A percentile compares a stretch with the other conserved stretches of the same genome.
These are phyloP conservation scores for Aspergillus persii DNA, from an alignment of 2,329 filamentous ascomycete species.

Conservation along the genomic window DNA sequence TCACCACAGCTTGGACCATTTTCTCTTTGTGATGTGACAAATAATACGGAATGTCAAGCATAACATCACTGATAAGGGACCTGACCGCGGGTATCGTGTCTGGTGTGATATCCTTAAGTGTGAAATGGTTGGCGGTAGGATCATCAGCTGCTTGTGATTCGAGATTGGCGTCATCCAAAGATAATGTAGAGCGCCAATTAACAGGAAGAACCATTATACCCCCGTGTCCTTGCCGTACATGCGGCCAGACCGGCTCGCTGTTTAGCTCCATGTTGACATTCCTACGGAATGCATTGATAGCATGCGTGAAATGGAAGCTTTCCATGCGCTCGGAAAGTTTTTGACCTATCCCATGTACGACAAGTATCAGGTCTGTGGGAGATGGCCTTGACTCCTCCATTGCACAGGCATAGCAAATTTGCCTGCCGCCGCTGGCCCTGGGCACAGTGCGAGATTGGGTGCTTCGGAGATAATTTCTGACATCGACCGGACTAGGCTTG, in stretches of 20 bases:
- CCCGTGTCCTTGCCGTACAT: constrained; percentile 74
- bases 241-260: constrained; percentile 68
- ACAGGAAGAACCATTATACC: constrained; percentile 92
- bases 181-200: constrained; percentile 89
- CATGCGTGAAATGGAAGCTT: constrained; percentile 95
- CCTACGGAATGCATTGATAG: constrained; percentile 85
- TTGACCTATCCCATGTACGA: constrained; percentile 94
- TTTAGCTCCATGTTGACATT: constrained; percentile 81
- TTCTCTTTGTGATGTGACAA: constrained; percentile 93
- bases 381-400: constrained; percentile 63
- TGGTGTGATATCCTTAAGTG: constrained; percentile 86
- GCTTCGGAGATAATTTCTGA: constrained; percentile 42
- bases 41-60: constrained; percentile 98
- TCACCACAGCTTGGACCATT: constrained; percentile 86
- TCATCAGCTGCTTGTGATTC: constrained; percentile 53
- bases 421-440: constrained; percentile 22
- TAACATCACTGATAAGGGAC: constrained; percentile 91
- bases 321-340: constrained; percentile 93
- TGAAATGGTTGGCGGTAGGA: constrained; percentile 60
- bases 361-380: constrained; percentile 83
- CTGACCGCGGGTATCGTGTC: constrained; percentile 88
- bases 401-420: constrained; percentile 56
- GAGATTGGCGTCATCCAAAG: constrained; percentile 75
- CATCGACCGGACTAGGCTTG: constrained; percentile 41
- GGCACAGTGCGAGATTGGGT: constrained; percentile 33